These are phyloP conservation scores for Nakazawaea molendinolei DNA, from an alignment of 805 yeast species.

Conservation along the genomic window DNA sequence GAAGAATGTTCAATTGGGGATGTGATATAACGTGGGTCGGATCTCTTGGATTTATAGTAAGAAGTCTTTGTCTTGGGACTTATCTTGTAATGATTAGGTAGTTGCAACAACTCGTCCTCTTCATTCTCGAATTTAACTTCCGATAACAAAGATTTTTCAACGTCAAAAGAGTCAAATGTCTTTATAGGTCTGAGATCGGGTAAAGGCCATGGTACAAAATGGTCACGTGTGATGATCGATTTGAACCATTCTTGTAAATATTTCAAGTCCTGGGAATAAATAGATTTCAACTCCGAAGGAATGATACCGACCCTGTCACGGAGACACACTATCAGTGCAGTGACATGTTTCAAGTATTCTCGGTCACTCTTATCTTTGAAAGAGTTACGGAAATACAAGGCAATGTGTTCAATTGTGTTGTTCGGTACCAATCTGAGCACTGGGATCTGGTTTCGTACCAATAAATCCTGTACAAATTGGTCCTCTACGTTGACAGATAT, in stretches of 20 bases:
- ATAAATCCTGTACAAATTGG: conserved; percentile 7
- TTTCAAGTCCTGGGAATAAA: conserved; percentile 58
- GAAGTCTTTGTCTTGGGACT: conserved; percentile 21
- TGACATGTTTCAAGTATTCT: conserved; percentile 54
- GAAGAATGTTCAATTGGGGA: conserved; percentile 47
- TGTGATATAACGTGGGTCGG: conserved; percentile 53
- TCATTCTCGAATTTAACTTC: conserved; percentile 65
- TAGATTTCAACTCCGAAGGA: conserved; percentile 74
- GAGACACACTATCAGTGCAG: conserved; percentile 77
- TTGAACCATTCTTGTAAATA: conserved; percentile 60
- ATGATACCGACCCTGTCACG: conserved; percentile 77
- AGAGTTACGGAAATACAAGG: conserved; percentile 36
- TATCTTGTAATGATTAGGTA: conserved; percentile 18
- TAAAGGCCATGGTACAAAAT: conserved; percentile 58
- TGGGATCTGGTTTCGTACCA: conserved; percentile 20
- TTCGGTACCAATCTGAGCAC: conserved; percentile 67
- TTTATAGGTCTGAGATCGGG: conserved; percentile 67
- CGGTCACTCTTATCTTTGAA: conserved; percentile 26
- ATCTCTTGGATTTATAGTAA: conserved; percentile 57
- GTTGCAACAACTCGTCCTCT: conserved; percentile 24
- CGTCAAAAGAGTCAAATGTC: conserved; percentile 62
- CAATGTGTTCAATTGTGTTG: conserved; percentile 80
- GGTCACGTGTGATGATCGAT: conserved; percentile 11
- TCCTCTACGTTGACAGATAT: conserved; percentile 21
- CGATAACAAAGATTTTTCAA: conserved; percentile 67